A percentile compares a stretch with the other conserved stretches of the same genome.
Evolutionary conservation across 164 flowering plant species (phyloP).

Genomic region (Vitis rupestris): DNA sequence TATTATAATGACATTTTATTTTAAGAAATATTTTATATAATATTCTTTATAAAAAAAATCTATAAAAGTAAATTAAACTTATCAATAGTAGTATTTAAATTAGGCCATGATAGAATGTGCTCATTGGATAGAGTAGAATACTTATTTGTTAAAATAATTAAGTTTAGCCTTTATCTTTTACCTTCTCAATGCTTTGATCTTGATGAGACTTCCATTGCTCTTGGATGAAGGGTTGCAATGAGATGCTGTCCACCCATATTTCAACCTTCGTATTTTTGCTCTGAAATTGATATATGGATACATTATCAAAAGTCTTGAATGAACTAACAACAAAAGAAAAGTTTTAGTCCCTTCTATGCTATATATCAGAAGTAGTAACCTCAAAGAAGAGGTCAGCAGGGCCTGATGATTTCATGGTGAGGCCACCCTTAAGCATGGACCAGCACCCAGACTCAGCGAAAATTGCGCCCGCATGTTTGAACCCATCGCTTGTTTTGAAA

Average conservation of each 20-base stretch:
- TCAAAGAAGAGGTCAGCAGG: slow-evolving; percentile 62
- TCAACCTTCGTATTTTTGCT: slow-evolving; percentile 34
- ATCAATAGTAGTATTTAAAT: no score
- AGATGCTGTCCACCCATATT: slow-evolving; percentile 50
- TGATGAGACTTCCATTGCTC: slow-evolving; percentile 51
- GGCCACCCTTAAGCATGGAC: slow-evolving; percentile 95
- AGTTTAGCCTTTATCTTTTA: neutral
- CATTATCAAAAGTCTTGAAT: no score
- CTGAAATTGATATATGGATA: slow-evolving; percentile 10
- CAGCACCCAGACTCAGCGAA: slow-evolving; percentile 72
- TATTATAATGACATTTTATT: no score
- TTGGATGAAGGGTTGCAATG: slow-evolving; percentile 52
- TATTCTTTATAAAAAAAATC: no score
- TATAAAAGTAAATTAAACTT: no score
- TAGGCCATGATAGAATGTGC: no score
- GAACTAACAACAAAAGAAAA: neutral
- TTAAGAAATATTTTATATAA: no score
- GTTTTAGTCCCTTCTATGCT: neutral
- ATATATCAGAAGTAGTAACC: slow-evolving; percentile 30
- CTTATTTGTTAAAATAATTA: no score
- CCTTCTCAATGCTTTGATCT: slow-evolving; percentile 39
- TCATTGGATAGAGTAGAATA: no score
- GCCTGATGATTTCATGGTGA: slow-evolving; percentile 50
- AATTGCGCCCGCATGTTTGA: slow-evolving; percentile 41
- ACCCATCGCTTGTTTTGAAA: slow-evolving; percentile 45